phyloP scores from a whole-genome alignment of 1,284 basidiomycete genomes.

The Austropuccinia psidii region DNA sequence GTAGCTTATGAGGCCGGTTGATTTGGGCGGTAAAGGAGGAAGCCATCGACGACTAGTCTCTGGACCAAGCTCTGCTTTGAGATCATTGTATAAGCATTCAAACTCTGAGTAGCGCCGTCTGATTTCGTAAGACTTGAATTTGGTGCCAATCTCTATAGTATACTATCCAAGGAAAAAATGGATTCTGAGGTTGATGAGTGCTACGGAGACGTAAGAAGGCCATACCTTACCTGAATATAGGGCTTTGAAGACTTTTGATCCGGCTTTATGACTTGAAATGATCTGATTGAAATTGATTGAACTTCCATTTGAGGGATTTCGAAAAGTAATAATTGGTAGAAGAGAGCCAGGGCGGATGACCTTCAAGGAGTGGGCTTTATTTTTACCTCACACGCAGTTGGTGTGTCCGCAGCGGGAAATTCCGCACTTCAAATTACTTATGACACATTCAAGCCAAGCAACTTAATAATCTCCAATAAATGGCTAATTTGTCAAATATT shows the following conservation, averaged over 20 bases:
- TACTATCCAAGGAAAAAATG: conserved; percentile 3
- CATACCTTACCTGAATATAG: conserved; percentile 2
- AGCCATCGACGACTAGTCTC: conserved; percentile 1
- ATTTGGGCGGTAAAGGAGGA: conserved; percentile 20
- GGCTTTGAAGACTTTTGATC: background rate
- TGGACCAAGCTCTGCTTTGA: background rate
- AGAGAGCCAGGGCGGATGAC: too few relatives aligned
- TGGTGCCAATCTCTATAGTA: conserved; percentile 28
- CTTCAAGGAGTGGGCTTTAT: too few relatives aligned
- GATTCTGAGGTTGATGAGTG: background rate
- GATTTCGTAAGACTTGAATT: conserved; percentile 18
- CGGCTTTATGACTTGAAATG: conserved; percentile 13
- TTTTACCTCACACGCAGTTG: too few relatives aligned
- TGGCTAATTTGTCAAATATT: too few relatives aligned
- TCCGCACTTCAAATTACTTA: too few relatives aligned
- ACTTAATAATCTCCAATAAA: too few relatives aligned
- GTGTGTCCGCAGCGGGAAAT: too few relatives aligned
- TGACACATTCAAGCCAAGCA: too few relatives aligned
- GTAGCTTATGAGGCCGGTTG: conserved; percentile 12
- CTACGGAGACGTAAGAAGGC: background rate
- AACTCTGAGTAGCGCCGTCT: conserved; percentile 31
- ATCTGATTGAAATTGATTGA: conserved; percentile 21
- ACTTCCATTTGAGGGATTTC: too few relatives aligned
- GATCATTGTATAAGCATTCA: background rate
- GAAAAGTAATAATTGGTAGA: too few relatives aligned